A percentile compares a stretch with the other conserved stretches of the same genome.
These are phyloP conservation scores for Mycena indigotica DNA, from an alignment of 768 basidiomycete genomes.

Conservation along the genomic window DNA sequence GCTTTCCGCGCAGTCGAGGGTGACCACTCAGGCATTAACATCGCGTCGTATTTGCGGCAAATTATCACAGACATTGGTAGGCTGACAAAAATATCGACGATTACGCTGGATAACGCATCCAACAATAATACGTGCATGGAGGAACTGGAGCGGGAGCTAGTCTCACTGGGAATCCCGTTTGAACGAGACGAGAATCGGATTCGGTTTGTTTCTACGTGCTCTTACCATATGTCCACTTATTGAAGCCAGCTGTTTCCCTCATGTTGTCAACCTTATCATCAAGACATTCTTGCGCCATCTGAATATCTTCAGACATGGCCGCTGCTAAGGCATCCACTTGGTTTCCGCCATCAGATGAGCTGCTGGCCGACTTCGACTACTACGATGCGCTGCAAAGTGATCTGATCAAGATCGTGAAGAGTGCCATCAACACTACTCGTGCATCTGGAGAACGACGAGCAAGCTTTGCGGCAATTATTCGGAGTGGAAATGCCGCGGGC, in stretches of 20 bases:
- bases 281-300: background rate
- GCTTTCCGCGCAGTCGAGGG: background rate
- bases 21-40: background rate
- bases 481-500: conserved; percentile 12
- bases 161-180: background rate
- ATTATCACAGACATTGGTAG: background rate
- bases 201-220: background rate
- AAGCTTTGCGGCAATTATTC: conserved; percentile 8
- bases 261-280: background rate
- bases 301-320: background rate
- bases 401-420: background rate
- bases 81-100: background rate
- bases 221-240: background rate
- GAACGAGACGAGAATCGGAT: background rate
- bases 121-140: background rate
- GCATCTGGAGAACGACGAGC: conserved; percentile 20
- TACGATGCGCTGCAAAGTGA: background rate
- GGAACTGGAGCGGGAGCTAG: background rate
- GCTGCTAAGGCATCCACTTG: background rate
- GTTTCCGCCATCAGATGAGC: background rate
- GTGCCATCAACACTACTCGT: conserved; percentile 12
- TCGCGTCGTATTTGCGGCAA: background rate
- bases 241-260: background rate
- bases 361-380: background rate
- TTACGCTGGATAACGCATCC: background rate